Evolutionary conservation across 73 alveolate species (phyloP), one percentile per base, ranked within the genome.

Genomic region (Halteria grandinella): DNA sequence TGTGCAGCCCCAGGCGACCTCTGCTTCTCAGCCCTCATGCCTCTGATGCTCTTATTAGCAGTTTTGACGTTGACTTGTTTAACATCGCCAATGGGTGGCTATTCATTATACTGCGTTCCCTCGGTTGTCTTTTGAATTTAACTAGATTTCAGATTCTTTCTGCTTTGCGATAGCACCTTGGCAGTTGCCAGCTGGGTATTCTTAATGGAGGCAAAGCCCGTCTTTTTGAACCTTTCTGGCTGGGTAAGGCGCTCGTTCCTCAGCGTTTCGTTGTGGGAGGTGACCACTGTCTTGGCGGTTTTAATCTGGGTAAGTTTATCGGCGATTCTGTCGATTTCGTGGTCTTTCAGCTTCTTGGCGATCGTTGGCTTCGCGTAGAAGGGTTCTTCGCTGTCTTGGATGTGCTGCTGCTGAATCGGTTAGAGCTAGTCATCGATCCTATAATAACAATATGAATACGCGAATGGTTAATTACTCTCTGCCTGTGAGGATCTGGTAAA

Each of bases 281-380:
- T n/a, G 20, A 79, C 52, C 31, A 79, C 44, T 6, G 55, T 69
- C 52, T 79, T 32, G 3, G 89, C 89, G 11, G 25, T 5, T 18
- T 48, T 76, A 17, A 76, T 33, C 40, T 33, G 60, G 20, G 36
- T 48, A 44, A 44, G 49, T 6, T 53, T 53, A 54, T 79, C 89
- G 1, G 52, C 83, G 25, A 79, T 79, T 79, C 89, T 63, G 17
- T 33, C 76, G 24, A 79, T 8, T 36, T 79, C 89, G 25, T 39
- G 58, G 43, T 79, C 89, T 39, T 79, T 79, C 47, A 79, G 40
- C 54, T 79, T 79, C 49, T 64, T 51, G 0, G 89, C 59, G 36
- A 79, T 79, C 20, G 89, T 79, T 66, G 78, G 78, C 55, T 69
- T 79, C 7, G 89, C 83, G 53, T 66, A 79, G 74, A 51, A 59